These are phyloP conservation scores for Cyamopsis tetragonoloba DNA, from an alignment of 306 rosid species.

Conservation along the genomic window DNA sequence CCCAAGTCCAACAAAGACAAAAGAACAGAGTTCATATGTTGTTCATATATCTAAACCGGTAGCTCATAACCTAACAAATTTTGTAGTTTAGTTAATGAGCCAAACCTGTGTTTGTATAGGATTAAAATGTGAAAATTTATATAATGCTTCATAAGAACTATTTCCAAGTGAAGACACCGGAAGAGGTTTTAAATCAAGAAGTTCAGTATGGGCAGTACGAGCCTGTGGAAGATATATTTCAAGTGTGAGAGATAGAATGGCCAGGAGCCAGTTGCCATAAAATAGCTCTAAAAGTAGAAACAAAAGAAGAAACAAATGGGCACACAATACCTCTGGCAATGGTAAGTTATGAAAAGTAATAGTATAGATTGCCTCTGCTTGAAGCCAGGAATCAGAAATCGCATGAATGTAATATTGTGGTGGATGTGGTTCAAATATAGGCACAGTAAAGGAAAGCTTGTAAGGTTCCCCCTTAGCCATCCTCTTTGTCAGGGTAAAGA, in stretches of 20 bases:
- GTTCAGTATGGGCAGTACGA: slow-evolving; percentile 80
- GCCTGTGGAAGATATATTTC: slow-evolving; percentile 48
- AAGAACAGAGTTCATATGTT: slow-evolving; percentile 11
- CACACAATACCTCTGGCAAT: slow-evolving; percentile 72
- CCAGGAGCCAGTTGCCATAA: slow-evolving; percentile 11
- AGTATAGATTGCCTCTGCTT: slow-evolving; percentile 83
- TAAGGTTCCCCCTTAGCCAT: slow-evolving; percentile 86
- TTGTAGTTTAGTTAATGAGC: slow-evolving; percentile 16
- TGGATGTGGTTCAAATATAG: slow-evolving; percentile 98
- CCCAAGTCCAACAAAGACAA: slow-evolving; percentile 29
- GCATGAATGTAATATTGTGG: slow-evolving; percentile 95
- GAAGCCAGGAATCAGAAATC: slow-evolving; percentile 96
- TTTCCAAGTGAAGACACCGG: slow-evolving; percentile 84
- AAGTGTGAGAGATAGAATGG: slow-evolving; percentile 32
- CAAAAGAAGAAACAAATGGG: not conserved
- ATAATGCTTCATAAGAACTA: slow-evolving; percentile 61
- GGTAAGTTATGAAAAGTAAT: slow-evolving; percentile 82
- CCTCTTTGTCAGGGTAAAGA: slow-evolving; percentile 75
- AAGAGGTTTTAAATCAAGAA: slow-evolving; percentile 91
- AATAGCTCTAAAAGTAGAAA: slow-evolving; percentile 9
- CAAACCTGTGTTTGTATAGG: slow-evolving; percentile 98
- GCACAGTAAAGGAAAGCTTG: slow-evolving; percentile 91
- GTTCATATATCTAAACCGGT: slow-evolving; percentile 1
- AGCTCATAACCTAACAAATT: slow-evolving; percentile 16
- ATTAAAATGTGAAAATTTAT: slow-evolving; percentile 89